A percentile compares a stretch with the other conserved stretches of the same genome.
Conservation (phyloP, 2,329 filamentous ascomycete genomes). For the Fusarium phyllophilum region DNA sequence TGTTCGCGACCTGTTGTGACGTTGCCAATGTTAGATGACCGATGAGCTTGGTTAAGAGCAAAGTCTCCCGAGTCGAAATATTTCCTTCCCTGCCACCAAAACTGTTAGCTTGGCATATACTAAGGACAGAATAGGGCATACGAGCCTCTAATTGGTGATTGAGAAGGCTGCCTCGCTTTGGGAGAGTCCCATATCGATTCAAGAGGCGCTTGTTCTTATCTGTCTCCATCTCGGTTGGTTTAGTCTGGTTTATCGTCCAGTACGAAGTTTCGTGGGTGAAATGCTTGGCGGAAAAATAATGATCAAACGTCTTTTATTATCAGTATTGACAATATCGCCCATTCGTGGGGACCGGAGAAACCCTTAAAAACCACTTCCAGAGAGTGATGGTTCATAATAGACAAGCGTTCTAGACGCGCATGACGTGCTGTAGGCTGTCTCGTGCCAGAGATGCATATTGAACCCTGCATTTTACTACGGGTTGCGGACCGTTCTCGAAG, state of each 20-base stretch:
- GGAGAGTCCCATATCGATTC: slow-evolving; percentile 11
- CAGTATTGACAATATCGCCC: too few relatives aligned
- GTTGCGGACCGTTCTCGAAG: neutral
- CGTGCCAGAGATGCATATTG: neutral
- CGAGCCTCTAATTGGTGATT: slow-evolving; percentile 31
- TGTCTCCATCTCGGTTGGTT: neutral
- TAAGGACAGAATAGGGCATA: neutral
- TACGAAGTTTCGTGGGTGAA: neutral
- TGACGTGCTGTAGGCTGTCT: neutral
- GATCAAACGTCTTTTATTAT: neutral
- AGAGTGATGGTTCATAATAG: neutral
- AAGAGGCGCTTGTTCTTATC: neutral
- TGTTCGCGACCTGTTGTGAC: slow-evolving; percentile 30
- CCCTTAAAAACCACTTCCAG: neutral
- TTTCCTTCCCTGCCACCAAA: slow-evolving; percentile 6
- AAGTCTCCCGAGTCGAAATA: slow-evolving; percentile 39
- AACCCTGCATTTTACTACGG: neutral
- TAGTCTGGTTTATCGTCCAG: neutral
- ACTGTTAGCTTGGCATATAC: neutral
- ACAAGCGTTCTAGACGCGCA: neutral
- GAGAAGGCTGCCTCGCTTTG: slow-evolving; percentile 23
- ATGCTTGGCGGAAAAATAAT: neutral
- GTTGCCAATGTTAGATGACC: slow-evolving; percentile 25
- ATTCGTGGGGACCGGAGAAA: neutral
- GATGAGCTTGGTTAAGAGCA: slow-evolving; percentile 31